These are phyloP conservation scores for Porphyra umbilicalis DNA, from an alignment of 31 red algal genomes.

Conservation along the genomic window DNA sequence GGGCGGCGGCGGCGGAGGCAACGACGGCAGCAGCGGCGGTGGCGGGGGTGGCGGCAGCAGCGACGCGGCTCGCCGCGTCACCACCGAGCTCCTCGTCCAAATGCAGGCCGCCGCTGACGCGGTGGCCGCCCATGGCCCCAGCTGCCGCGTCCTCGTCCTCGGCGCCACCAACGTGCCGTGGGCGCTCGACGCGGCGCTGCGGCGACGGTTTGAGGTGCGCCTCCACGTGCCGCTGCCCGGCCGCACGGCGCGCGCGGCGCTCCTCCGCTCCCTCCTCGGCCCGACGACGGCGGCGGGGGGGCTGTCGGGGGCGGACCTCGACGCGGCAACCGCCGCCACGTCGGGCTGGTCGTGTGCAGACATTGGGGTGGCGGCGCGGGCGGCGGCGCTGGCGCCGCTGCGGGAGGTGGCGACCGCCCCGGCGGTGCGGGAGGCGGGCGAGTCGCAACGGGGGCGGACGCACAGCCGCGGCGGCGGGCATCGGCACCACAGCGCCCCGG, in stretches of 20 bases:
- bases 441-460: not conserved
- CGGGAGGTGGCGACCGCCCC: constrained; percentile 77
- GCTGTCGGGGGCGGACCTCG: constrained; percentile 31
- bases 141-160: constrained; percentile 45
- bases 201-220: constrained; percentile 90
- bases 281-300: constrained; percentile 22
- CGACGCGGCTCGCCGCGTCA: constrained; percentile 65
- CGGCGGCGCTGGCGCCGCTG: constrained; percentile 98
- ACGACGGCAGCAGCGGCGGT: not conserved
- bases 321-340: constrained; percentile 32
- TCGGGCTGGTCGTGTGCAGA: constrained; percentile 90
- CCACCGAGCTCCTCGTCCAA: constrained; percentile 98
- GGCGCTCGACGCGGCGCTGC: constrained; percentile 87
- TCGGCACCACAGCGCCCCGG: not conserved
- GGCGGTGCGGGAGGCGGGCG: constrained; percentile 21
- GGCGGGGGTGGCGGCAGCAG: not conserved
- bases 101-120: constrained; percentile 92
- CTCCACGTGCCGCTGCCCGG: constrained; percentile 96
- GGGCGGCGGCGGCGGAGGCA: not conserved
- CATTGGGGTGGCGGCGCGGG: constrained; percentile 81
- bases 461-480: not conserved
- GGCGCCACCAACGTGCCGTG: constrained; percentile 98
- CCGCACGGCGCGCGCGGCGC: constrained; percentile 39
- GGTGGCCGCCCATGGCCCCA: constrained; percentile 19
- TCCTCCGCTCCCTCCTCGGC: constrained; percentile 71